Evolutionary conservation across 345 rosid genomes (phyloP).

Genomic region (Corchorus capsularis): DNA sequence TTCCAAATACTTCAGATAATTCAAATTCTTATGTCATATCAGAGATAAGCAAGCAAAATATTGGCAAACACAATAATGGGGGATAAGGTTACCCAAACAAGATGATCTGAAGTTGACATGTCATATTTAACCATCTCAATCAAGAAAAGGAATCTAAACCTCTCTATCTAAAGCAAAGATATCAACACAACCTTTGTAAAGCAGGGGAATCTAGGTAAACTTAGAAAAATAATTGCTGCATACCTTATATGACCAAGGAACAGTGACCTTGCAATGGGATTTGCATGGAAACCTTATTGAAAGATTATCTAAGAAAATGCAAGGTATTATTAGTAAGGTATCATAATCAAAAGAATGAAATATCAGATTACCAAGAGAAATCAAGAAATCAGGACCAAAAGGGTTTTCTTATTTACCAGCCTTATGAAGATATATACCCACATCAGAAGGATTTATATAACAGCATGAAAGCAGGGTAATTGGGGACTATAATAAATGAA

Average conservation of each 20-base stretch:
- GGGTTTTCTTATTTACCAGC: not conserved
- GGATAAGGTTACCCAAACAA: not conserved
- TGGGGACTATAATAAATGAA: no score
- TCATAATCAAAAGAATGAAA: not conserved
- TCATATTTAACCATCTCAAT: not conserved
- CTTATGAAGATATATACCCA: not conserved
- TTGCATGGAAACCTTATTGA: not conserved
- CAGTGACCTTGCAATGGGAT: not conserved
- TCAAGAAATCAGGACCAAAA: not conserved
- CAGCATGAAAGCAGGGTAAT: not conserved
- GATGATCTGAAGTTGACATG: not conserved
- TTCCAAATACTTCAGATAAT: not conserved
- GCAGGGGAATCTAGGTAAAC: not conserved
- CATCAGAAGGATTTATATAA: not conserved
- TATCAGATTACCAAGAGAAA: not conserved
- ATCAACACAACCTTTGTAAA: not conserved
- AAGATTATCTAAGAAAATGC: conserved; percentile 4
- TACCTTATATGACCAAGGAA: conserved; percentile 9
- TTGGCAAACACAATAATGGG: not conserved
- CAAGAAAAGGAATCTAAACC: not conserved
- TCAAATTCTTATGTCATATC: not conserved
- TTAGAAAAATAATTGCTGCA: conserved; percentile 4
- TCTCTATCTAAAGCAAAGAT: not conserved
- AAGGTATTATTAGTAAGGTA: not conserved
- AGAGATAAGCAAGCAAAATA: not conserved